phyloP scores from a whole-genome alignment of 345 rosid genomes.

The Lepidium sativum region DNA sequence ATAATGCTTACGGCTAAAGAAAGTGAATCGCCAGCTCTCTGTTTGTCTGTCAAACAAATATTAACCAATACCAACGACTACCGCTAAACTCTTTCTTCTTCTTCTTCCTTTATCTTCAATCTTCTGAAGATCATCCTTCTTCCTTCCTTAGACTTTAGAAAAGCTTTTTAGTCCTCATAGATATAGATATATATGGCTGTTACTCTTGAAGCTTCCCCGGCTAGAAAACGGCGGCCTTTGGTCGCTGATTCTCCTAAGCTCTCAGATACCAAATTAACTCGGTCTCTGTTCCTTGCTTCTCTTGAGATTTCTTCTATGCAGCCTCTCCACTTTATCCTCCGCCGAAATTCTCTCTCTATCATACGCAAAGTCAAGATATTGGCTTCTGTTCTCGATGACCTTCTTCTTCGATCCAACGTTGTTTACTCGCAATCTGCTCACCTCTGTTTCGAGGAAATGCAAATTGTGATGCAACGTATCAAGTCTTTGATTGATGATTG shows the following conservation, averaged over 20 bases:
- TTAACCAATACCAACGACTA: too few relatives aligned
- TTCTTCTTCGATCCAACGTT: constrained; percentile 35
- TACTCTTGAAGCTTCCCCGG: constrained; percentile 46
- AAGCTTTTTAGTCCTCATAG: neutral
- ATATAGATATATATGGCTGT: constrained; percentile 44
- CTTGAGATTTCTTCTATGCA: constrained; percentile 53
- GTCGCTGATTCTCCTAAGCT: constrained; percentile 43
- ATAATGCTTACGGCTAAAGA: too few relatives aligned
- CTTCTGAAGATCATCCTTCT: too few relatives aligned
- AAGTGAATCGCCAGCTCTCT: too few relatives aligned
- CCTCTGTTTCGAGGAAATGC: constrained; percentile 84
- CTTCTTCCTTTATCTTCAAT: too few relatives aligned
- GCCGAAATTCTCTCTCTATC: constrained; percentile 34
- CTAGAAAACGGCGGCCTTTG: constrained; percentile 66
- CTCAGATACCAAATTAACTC: constrained; percentile 41
- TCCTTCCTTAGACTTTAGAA: too few relatives aligned
- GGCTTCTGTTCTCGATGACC: constrained; percentile 59
- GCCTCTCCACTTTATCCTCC: constrained; percentile 45
- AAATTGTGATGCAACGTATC: constrained; percentile 59
- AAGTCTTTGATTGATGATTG: constrained; percentile 66
- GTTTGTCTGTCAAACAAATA: too few relatives aligned
- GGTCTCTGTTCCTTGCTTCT: constrained; percentile 46
- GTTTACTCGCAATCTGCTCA: constrained; percentile 29
- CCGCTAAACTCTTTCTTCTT: too few relatives aligned
- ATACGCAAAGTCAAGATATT: constrained; percentile 54